Evolutionary conservation across 495 filamentous ascomycete genomes (phyloP).

Genomic region (Hypoxylon lenormandii): DNA sequence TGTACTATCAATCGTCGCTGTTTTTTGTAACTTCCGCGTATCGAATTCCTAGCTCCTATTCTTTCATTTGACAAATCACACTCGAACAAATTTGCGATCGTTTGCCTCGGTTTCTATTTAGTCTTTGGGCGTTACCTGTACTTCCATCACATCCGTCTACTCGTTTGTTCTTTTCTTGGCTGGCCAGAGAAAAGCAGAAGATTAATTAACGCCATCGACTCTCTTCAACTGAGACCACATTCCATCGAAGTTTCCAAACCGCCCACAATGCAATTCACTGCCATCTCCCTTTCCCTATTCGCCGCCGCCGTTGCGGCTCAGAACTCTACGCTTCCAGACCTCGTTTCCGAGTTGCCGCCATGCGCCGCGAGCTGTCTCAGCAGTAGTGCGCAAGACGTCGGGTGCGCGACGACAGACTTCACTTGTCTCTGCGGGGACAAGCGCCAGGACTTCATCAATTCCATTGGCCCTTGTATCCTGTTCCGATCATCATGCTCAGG

Average conservation of each 20-base stretch:
- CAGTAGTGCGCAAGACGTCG: conserved; percentile 27
- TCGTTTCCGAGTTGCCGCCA: conserved; percentile 45
- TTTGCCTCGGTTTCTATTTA: neutral
- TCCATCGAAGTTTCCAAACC: neutral
- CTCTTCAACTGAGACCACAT: neutral
- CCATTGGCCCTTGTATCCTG: conserved; percentile 37
- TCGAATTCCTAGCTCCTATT: neutral
- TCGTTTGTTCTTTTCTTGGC: conserved; percentile 25
- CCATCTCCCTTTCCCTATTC: conserved; percentile 40
- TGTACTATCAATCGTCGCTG: conserved; percentile 13
- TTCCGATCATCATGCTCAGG: conserved; percentile 27
- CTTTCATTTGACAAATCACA: conserved; percentile 12
- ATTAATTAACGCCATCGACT: neutral
- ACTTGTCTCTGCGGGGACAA: conserved; percentile 42
- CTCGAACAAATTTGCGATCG: conserved; percentile 7
- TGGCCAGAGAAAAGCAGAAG: conserved; percentile 29
- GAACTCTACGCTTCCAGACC: conserved; percentile 48
- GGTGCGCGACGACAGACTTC: conserved; percentile 48
- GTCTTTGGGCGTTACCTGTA: neutral
- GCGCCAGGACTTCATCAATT: conserved; percentile 29
- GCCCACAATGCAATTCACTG: conserved; percentile 46
- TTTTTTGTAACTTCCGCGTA: neutral
- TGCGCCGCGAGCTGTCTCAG: conserved; percentile 47
- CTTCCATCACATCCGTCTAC: neutral
- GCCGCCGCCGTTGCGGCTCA: conserved; percentile 46